Evolutionary conservation across 2,329 filamentous ascomycete genomes (phyloP).

Genomic region (Ramichloridium luteum): DNA sequence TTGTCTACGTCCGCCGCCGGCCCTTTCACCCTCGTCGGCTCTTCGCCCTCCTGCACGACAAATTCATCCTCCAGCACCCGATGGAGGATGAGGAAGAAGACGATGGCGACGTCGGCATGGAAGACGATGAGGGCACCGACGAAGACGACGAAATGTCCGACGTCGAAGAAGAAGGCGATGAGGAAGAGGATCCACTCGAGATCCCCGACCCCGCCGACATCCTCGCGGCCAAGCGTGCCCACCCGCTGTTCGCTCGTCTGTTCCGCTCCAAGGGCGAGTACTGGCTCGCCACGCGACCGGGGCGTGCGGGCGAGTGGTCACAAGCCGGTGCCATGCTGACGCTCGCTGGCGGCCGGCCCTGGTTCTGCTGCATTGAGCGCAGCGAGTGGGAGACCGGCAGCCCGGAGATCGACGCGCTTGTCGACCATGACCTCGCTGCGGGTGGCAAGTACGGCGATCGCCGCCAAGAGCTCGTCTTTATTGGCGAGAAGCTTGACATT

Average conservation of each 20-base stretch:
- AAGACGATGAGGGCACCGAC: slow-evolving; percentile 12
- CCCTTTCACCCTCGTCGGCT: slow-evolving; percentile 32
- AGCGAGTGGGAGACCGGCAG: slow-evolving; percentile 41
- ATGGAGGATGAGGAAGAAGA: slow-evolving; percentile 22
- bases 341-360: slow-evolving; percentile 43
- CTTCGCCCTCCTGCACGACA: slow-evolving; percentile 30
- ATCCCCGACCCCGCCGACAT: slow-evolving; percentile 28
- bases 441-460: slow-evolving; percentile 51
- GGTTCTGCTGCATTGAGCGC: slow-evolving; percentile 46
- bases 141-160: slow-evolving; percentile 18
- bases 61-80: slow-evolving; percentile 32
- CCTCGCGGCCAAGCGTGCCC: slow-evolving; percentile 44
- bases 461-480: slow-evolving; percentile 61
- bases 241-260: slow-evolving; percentile 42
- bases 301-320: slow-evolving; percentile 48
- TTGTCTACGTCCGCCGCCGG: slow-evolving; percentile 50
- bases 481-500: slow-evolving; percentile 52
- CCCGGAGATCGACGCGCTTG: slow-evolving; percentile 35
- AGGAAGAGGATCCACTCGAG: slow-evolving; percentile 24
- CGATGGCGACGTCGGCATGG: slow-evolving; percentile 15
- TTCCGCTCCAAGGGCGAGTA: slow-evolving; percentile 53
- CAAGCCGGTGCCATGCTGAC: slow-evolving; percentile 55
- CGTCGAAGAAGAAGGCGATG: slow-evolving; percentile 26
- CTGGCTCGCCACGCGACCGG: slow-evolving; percentile 47
- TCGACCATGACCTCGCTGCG: slow-evolving; percentile 36